Evolutionary conservation across 140 eudicot species (phyloP), one percentile per base, ranked within the genome.

Genomic region (Bidens hawaiensis): DNA sequence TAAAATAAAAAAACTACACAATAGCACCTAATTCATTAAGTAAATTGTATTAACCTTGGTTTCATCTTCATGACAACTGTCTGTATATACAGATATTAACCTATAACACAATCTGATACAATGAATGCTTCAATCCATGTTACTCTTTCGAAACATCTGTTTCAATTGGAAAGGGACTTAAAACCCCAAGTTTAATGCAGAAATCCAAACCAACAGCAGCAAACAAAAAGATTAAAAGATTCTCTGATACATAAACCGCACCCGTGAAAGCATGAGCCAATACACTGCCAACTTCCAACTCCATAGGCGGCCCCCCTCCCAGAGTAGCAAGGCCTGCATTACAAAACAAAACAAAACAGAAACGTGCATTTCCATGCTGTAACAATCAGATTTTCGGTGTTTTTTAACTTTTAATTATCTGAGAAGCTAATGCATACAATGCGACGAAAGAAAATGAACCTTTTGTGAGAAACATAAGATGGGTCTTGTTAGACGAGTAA

Each of bases 201-300:
- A 83, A 85, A 71, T 94, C 97, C 50, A 94, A 77, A 23, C 85
- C 89, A 75, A 83, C 85, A 61, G 84, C 82, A 62, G 97, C 99
- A 85, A 88, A 85, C 40, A 83, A 66, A 69, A 88, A 88, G 34
- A 88, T 73, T 45, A 88, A 56, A 60, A 94, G 84, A 78, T 75
- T 86, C 71, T 93, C 87, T 24, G 94, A 76, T 55, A 88, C 78
- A 69, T 73, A 83, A 70, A 81, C 56, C 4, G 89, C 94, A 57
- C 94, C 94, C 42, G 56, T 74, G 54, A 74, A 64, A 53, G 96
- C 96, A 61, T 82, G 96, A 6, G 95, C 78, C 65, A 74, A 15
- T 36, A 93, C 63, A 61, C 94, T 93, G 40, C 40, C 60, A 0
- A 64, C 55, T 19, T 81, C 82, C 33, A 88, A 65, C 74, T 88